Evolutionary conservation across 2,329 filamentous ascomycete genomes (phyloP).

Genomic region (Diplodia scrobiculata): DNA sequence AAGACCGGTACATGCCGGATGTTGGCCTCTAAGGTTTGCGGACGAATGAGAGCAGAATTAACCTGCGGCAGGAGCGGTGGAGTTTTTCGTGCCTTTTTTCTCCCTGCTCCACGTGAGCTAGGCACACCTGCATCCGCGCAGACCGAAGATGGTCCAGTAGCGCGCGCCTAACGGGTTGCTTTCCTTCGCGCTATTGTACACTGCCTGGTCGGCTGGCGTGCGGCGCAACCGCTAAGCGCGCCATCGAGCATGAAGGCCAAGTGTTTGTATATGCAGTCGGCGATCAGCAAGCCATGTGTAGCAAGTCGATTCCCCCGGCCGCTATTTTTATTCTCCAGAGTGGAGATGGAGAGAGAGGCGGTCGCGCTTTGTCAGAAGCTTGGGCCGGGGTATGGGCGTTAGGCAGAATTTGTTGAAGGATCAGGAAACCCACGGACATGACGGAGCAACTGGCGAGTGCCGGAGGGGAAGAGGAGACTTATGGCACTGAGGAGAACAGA

Average conservation of each 20-base stretch:
- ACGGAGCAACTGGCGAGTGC: not conserved
- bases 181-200: not conserved
- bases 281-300: not conserved
- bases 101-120: not conserved
- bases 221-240: too few relatives aligned
- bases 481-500: not conserved
- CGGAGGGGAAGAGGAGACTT: not conserved
- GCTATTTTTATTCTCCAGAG: not conserved
- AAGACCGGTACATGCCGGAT: not conserved
- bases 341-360: not conserved
- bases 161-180: not conserved
- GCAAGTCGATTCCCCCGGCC: not conserved
- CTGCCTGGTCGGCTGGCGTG: not conserved
- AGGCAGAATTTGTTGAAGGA: slow-evolving; percentile 1
- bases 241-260: not conserved
- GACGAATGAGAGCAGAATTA: not conserved
- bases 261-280: not conserved
- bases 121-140: not conserved
- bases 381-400: not conserved
- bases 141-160: not conserved
- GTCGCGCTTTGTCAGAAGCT: not conserved
- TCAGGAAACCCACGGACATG: not conserved
- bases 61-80: not conserved
- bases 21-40: not conserved
- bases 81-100: not conserved